These are phyloP conservation scores for Flaveria bidentis DNA, from an alignment of 129 eudicot species.

Conservation along the genomic window DNA sequence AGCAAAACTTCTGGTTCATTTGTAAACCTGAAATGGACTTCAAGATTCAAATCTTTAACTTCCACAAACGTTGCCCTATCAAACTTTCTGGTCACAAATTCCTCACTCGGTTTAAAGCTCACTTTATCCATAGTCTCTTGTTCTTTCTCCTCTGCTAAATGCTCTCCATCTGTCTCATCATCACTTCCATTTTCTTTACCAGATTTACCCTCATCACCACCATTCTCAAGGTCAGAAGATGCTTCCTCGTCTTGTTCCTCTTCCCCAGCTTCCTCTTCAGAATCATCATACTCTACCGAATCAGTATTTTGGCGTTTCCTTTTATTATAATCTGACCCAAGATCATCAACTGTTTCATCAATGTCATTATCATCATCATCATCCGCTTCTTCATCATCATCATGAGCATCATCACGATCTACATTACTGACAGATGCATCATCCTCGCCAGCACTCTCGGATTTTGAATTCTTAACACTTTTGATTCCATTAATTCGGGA, in stretches of 20 bases:
- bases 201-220: slow-evolving; percentile 31
- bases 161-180: slow-evolving; percentile 37
- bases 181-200: slow-evolving; percentile 36
- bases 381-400: slow-evolving; percentile 39
- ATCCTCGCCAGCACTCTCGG: slow-evolving; percentile 43
- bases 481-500: slow-evolving; percentile 65
- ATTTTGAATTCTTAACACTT: slow-evolving; percentile 30
- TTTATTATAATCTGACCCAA: slow-evolving; percentile 60
- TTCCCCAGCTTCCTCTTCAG: slow-evolving; percentile 44
- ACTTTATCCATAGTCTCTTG: slow-evolving; percentile 32
- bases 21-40: slow-evolving; percentile 64
- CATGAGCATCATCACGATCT: slow-evolving; percentile 14
- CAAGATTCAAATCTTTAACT: slow-evolving; percentile 46
- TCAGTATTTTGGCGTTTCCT: slow-evolving; percentile 66
- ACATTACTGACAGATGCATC: slow-evolving; percentile 17
- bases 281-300: slow-evolving; percentile 76
- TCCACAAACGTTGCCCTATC: slow-evolving; percentile 48
- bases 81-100: slow-evolving; percentile 33
- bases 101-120: slow-evolving; percentile 24
- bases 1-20: slow-evolving; percentile 79
- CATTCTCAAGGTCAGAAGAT: slow-evolving; percentile 35
- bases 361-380: slow-evolving; percentile 44
- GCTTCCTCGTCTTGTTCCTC: slow-evolving; percentile 43
- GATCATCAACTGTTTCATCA: slow-evolving; percentile 63
- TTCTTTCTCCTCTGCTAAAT: slow-evolving; percentile 29